Base-by-base conservation (phyloP, 2,329 filamentous ascomycete genomes). In the Xylaria multiplex region DNA sequence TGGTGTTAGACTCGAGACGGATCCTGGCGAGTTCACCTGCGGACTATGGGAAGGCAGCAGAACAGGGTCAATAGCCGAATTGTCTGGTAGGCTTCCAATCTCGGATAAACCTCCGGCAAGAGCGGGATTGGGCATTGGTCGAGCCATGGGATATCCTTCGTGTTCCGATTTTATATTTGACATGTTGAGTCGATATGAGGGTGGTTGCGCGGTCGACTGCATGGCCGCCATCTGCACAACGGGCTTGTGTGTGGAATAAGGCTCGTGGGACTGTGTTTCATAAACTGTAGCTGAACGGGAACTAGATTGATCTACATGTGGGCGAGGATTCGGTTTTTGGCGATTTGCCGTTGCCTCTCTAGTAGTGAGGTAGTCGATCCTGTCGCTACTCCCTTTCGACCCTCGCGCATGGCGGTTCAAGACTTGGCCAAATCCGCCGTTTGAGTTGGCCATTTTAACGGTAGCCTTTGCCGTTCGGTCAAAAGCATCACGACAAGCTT, bases 401-500 rank as follows among this genome's bases (percentile, higher is more conserved):
- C 64, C 53, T 45, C 72, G 72, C 50, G 75, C 79, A 70, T 66
- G 75, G 69, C 62, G 74, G 62, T 61, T 77, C 68, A 65, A 73
- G 65, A 75, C 70, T 60, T 80, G 80, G 11, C 92, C 92, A 70
- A 96, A 96, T 0, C 93, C 93, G 19, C 91, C 94, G 0, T 91
- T 95, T 1, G 91, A 92, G 77, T 94, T 90, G 71, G 92, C 93
- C 94, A 97, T 97, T 76, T 95, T 93, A 56, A 98, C 91, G 0
- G 95, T 98, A 9, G 94, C 94, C 81, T 96, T 97, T 73, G 93
- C 94, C 82, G 97, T 98, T 45, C 95, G 88, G 73, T 97, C 93
- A 76, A 98, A 97, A 0, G 96, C 94, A 77, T 98, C 94, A 14
- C 93, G 89, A 77, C 95, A 98, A 11, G 94, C 93, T 82, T 97